Evolutionary conservation across 2,329 filamentous ascomycete genomes (phyloP), one percentile per base, ranked within the genome.

Genomic region (Shiraia bambusicola): DNA sequence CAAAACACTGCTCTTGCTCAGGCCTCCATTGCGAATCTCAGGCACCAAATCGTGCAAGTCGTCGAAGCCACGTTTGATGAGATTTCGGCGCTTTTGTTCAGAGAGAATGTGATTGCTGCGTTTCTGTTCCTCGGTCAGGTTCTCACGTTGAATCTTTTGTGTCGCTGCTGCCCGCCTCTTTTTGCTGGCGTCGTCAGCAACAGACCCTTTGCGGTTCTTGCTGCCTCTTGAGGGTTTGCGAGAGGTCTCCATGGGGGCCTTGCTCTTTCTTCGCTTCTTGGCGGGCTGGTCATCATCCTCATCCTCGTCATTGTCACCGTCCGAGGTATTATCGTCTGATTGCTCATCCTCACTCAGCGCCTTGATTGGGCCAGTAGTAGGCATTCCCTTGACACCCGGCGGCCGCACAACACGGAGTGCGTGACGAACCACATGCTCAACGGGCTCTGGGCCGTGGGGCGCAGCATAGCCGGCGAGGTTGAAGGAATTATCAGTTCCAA

Each of bases 71-170:
- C 87, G 80, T 61, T 89, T 86, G 58, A 92, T 92, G 33, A 90
- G 74, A 17, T 88, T 88, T 34, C 89, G 78, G 25, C 90, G 80
- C 68, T 93, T 94, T 70, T 95, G 88, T 63, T 94, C 89, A 37
- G 88, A 93, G 37, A 84, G 77, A 51, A 95, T 93, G 61, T 94
- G 88, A 54, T 95, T 95, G 58, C 84, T 84, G 32, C 88, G 78
- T 69, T 92, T 93, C 67, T 93, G 86, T 46, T 86, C 83, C 53
- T 92, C 87, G 0, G 83, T 81, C 3, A 93, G 65, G 50, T 84
- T 84, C 57, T 84, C 79, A 25, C 65, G 64, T 16, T 61, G 62
- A 6, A 54, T 34, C 37, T 62, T 66, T 28, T 60, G 56, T 4
- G 52, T 48, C 0, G 57, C 50, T 12, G 61, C 46, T 2, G 47